Evolutionary conservation across 306 rosid genomes (phyloP).

Genomic region (Prunus campanulata): DNA sequence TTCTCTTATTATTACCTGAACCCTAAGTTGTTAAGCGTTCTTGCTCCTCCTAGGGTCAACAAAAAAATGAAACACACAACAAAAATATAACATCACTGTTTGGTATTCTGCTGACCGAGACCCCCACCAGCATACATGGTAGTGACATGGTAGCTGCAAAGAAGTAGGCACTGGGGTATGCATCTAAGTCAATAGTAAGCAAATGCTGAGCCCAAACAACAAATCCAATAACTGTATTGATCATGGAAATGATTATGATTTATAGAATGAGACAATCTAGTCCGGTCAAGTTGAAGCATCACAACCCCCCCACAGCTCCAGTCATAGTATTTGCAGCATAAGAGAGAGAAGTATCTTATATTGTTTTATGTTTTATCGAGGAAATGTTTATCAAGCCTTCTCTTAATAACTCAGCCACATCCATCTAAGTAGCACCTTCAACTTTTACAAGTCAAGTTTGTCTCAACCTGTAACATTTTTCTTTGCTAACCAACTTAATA

Average conservation of each 20-base stretch:
- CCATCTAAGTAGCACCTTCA: neutral
- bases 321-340: neutral
- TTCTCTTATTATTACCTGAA: neutral
- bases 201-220: constrained; percentile 10
- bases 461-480: neutral
- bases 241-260: too few species aligned
- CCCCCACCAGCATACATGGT: neutral
- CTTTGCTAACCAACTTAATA: neutral
- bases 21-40: neutral
- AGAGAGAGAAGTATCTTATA: neutral
- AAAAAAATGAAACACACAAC: neutral
- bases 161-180: neutral
- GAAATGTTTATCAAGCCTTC: neutral
- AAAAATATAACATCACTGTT: neutral
- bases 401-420: neutral
- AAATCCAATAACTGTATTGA: constrained; percentile 4
- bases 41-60: neutral
- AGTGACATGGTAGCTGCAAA: constrained; percentile 4
- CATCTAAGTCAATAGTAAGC: constrained; percentile 5
- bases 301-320: neutral
- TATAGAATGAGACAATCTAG: neutral
- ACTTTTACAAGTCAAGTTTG: neutral
- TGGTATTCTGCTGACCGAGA: neutral
- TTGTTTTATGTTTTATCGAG: neutral
- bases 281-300: neutral